These are phyloP conservation scores for Neofusicoccum ribis DNA, from an alignment of 2,329 filamentous ascomycete genomes.

Conservation along the genomic window DNA sequence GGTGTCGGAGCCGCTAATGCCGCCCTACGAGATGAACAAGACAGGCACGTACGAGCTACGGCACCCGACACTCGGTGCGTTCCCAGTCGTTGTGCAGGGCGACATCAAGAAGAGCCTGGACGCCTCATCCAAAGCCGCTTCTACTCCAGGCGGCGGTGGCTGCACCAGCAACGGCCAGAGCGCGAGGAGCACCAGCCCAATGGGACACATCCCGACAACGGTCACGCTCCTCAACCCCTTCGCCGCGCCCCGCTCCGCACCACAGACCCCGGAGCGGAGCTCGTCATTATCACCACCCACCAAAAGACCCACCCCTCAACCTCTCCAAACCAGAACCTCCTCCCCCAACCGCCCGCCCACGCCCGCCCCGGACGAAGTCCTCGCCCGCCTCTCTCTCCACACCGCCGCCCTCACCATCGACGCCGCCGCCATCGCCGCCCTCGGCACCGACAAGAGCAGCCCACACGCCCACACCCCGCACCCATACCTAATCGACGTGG, in stretches of 20 bases:
- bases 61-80: conserved; percentile 46
- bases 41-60: conserved; percentile 46
- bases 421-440: conserved; percentile 37
- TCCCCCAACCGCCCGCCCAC: conserved; percentile 33
- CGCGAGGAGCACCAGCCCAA: conserved; percentile 1
- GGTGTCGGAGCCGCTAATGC: conserved; percentile 31
- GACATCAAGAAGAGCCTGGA: conserved; percentile 21
- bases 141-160: neutral
- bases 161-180: neutral
- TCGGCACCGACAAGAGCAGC: conserved; percentile 25
- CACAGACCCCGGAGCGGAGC: neutral
- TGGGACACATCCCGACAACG: conserved; percentile 8
- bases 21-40: conserved; percentile 25
- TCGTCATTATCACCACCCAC: no score
- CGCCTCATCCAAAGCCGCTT: no score
- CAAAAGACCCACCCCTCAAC: no score
- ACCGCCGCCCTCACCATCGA: conserved; percentile 47
- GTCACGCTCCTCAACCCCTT: conserved; percentile 42
- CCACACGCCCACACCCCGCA: conserved; percentile 36
- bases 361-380: conserved; percentile 37
- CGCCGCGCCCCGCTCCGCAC: conserved; percentile 24
- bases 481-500: conserved; percentile 48
- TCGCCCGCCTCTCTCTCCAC: conserved; percentile 47
- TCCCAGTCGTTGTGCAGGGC: conserved; percentile 45
- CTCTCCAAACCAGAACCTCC: no score